Evolutionary conservation across 2,329 filamentous ascomycete genomes (phyloP), one percentile per base, ranked within the genome.

Genomic region (Penicillium sp.): DNA sequence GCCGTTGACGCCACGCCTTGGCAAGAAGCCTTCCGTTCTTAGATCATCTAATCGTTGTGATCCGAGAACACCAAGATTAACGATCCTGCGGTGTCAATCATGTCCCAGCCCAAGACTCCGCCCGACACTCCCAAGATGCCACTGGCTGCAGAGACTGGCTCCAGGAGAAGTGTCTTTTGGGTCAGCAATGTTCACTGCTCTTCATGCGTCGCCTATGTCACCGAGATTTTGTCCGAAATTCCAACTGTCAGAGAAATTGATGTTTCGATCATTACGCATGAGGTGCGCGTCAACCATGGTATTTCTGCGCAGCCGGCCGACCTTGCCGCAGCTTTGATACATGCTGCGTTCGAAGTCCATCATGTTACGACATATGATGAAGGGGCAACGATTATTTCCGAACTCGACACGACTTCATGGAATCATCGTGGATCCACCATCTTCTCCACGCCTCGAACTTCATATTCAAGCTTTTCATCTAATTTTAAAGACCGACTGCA

Each of bases 121-220:
- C 45, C 51, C n/a, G 42, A 41, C 15, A 43, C 39, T 29, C 46
- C 52, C 6, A 56, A 58, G 21, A 43, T 53, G 48, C 54, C 61
- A 45, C 47, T 38, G 26, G 38, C 42, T 38, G 21, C 42, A 24
- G 46, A 48, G 3, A 12, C 10, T 5, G 36, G 51, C 33, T 45
- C 26, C 7, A 59, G 59, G 46, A 60, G 50, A 46, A 71, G 66
- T 54, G 58, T 70, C 21, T 71, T 78, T 28, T 72, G 77, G 51
- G 74, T 77, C 45, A 74, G 73, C 52, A 79, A 79, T 53, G 71
- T 79, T 36, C 76, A 79, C 60, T 79, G 76, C 59, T 65, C 75
- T 15, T 78, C 76, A 18, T 79, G 76, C 52, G 74, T 79, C 21
- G 65, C 74, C 42, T 74, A 77, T 58, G 71, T 76, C 43, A 70